Percentiles rank a stretch among this genome's conserved stretches.
Evolutionary conservation across 192 early-diverging fungal genomes (phyloP).

Genomic region (Spinellus fusiger): DNA sequence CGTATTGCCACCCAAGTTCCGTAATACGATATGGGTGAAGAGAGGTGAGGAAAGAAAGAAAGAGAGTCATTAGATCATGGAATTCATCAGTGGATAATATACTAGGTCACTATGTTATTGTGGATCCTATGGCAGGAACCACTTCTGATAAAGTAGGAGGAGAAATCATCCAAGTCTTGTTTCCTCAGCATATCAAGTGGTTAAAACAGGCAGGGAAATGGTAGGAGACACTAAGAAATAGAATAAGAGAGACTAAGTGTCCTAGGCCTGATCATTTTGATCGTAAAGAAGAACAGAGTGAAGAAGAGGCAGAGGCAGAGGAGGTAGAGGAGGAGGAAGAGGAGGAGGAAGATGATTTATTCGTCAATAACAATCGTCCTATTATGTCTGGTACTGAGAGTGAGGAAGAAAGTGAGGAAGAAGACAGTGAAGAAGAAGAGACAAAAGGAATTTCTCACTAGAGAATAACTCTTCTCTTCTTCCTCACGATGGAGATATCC

Average conservation of each 20-base stretch:
- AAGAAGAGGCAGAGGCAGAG: conserved; percentile 6
- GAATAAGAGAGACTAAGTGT: background rate
- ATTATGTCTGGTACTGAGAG: conserved; percentile 42
- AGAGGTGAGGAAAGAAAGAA: conserved; percentile 41
- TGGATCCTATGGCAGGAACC: conserved; percentile 50
- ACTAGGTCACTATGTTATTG: conserved; percentile 62
- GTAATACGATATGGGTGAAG: conserved; percentile 80
- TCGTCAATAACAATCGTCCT: conserved; percentile 55
- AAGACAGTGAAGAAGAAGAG: conserved; percentile 26
- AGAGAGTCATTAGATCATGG: background rate
- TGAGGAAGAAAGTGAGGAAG: conserved; percentile 35
- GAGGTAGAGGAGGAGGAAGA: conserved; percentile 18
- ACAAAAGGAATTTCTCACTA: too few species aligned
- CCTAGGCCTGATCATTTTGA: conserved; percentile 22
- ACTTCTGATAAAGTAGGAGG: conserved; percentile 64
- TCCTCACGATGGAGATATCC: too few species aligned
- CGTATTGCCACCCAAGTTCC: conserved; percentile 70
- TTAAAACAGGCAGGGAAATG: conserved; percentile 55
- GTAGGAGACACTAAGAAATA: conserved; percentile 22
- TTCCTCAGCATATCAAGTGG: conserved; percentile 68
- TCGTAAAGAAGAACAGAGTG: conserved; percentile 2
- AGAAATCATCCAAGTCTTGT: conserved; percentile 69
- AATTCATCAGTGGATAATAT: background rate
- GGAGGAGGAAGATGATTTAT: conserved; percentile 49
- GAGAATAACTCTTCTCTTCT: too few species aligned